Evolutionary conservation across 208 protist species (phyloP), one percentile per base, ranked within the genome.

Genomic region (Acanthamoeba castellanii): DNA sequence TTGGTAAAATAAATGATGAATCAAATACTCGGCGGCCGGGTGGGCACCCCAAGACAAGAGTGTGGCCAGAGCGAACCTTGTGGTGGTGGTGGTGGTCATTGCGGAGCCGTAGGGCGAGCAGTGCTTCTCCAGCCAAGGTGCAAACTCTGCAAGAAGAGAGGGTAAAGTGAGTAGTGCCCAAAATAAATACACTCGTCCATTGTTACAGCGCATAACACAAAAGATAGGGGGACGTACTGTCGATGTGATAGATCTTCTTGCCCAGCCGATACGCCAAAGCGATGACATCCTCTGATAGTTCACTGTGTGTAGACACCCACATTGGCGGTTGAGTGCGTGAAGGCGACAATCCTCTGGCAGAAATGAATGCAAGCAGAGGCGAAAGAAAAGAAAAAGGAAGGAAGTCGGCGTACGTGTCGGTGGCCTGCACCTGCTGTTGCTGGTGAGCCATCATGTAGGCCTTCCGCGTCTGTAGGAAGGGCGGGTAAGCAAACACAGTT

Each of bases 171-270:
- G 66, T 57, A 20, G 16, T 55, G 37, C 37, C 3, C 16, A 4
- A 9, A 32, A 9, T 32, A 32, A 32, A 34, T 11, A 70, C 22
- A n/a, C 64, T 25, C 8, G 64, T 34, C 30, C 16, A 57, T 57
- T 11, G 52, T 32, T 34, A 22, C 64, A 13, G 16, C 22, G 27
- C 37, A 52, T 16, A 14, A 81, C 0, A 34, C 18, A 14, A 37
- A 37, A 42, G 37, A 9, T 13, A 6, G 30, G 64, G 27, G 30
- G 27, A 18, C 47, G 81, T 7, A 88, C 81, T 88, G 81, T 88
- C 81, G 25, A 88, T 88, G 50, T 88, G 81, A 11, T 88, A 88
- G 27, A 88, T 88, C n/a, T 88, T 88, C 27, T 88, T 88, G 81
- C 81, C 81, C 81, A 88, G 27, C 32, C 81, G 81, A 25, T 88